phyloP scores from a whole-genome alignment of 2,329 filamentous ascomycete species.

The Aspergillus clavatus region DNA sequence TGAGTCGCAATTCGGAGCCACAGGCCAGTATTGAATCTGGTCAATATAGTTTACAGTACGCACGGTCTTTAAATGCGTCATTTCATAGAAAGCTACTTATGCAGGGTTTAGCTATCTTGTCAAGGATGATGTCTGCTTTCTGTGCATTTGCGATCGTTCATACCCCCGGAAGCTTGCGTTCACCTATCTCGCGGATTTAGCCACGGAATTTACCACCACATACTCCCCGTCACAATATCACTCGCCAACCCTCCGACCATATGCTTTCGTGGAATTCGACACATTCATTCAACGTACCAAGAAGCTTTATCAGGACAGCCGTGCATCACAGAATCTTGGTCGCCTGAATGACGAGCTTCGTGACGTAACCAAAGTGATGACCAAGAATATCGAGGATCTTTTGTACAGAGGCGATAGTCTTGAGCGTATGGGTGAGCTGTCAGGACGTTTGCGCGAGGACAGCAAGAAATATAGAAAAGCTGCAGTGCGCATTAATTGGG shows the following conservation, averaged over 20 bases:
- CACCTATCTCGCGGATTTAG: conserved; percentile 91
- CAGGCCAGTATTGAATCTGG: conserved; percentile 90
- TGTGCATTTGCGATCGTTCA: conserved; percentile 86
- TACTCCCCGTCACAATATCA: conserved; percentile 72
- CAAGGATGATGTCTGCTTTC: conserved; percentile 75
- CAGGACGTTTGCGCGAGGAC: conserved; percentile 79
- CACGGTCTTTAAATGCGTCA: conserved; percentile 2
- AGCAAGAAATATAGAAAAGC: conserved; percentile 90
- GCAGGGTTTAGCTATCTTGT: conserved; percentile 67
- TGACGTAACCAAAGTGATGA: conserved; percentile 99
- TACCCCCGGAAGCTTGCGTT: conserved; percentile 98
- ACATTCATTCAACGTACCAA: conserved; percentile 92
- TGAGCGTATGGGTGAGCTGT: conserved; percentile 96
- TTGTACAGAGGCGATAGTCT: conserved; percentile 90
- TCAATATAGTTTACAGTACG: conserved; percentile 79
- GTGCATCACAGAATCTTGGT: conserved; percentile 87
- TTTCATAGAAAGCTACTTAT: not conserved
- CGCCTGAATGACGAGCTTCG: conserved; percentile 94
- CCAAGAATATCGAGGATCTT: conserved; percentile 98
- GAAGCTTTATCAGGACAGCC: conserved; percentile 86
- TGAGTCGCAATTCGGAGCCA: conserved; percentile 82
- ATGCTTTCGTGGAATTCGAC: conserved; percentile 97
- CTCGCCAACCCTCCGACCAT: conserved; percentile 72
- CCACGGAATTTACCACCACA: conserved; percentile 82
- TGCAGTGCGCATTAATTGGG: conserved; percentile 96